Base-by-base conservation (phyloP, 495 filamentous ascomycete species). In the Penicillium argentinense region DNA sequence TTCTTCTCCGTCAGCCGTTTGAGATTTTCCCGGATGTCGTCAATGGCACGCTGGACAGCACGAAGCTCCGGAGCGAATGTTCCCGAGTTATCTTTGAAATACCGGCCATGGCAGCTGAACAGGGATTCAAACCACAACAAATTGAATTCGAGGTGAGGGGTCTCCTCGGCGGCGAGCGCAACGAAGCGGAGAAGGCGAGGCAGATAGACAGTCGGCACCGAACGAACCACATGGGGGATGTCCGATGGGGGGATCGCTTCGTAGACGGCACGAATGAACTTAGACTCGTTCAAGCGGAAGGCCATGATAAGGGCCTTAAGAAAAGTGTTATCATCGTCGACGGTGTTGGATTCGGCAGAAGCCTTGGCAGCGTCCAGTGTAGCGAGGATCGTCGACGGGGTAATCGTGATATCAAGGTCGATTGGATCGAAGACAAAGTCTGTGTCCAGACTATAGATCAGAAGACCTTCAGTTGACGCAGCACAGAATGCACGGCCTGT, bases 261-360 rank as follows among this genome's bases (percentile, higher is more conserved):
- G 68, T 95, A 97, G 9, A 97, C 89, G 19, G 80, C 80, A 46
- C 84, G 83, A 39, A 96, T 80, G 18, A 97, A 74, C 38, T 79
- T 77, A 2, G 76, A 74, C 57, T 92, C 84, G 68, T 95, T 96
- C 28, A 98, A 79, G 1, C 93, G 87, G 76, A 98, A 97, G 1
- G 91, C 88, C 92, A 97, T 97, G 45, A 96, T 85, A 2, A 98
- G 72, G 1, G 93, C 93, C 67, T 90, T 95, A 25, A 97, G 76
- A 69, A 85, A 96, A 28, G 95, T 88, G 53, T 78, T 78, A 40
- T 91, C 82, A 9, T 68, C 62, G 40, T 68, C 64, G 23, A 56
- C 47, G 9, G 59, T 56, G 39, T 59, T 51, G 5, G 62, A 49
- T n/a, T 47, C 57, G 12, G 60, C 42, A 5, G 69, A 62, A 19